Evolutionary conservation across 164 flowering plant genomes (phyloP).

Genomic region (Vitis riparia): DNA sequence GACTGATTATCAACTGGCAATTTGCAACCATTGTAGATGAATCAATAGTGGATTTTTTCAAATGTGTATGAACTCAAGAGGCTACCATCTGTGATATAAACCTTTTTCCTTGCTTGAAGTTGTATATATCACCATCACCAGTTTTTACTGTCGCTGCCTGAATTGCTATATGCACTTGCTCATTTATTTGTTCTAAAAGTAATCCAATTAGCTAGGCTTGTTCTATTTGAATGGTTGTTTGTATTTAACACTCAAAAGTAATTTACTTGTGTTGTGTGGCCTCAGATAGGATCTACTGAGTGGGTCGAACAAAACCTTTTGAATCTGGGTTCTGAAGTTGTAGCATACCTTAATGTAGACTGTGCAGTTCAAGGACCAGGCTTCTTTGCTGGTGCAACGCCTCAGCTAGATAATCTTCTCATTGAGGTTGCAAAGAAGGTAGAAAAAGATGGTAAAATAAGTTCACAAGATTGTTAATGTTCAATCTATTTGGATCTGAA

Average conservation of each 20-base stretch:
- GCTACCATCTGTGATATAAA: no score
- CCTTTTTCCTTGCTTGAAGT: background rate
- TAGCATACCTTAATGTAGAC: conserved; percentile 92
- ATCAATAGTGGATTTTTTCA: background rate
- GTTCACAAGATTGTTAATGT: no score
- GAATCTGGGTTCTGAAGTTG: conserved; percentile 70
- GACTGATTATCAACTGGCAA: background rate
- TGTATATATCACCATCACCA: background rate
- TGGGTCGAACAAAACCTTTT: conserved; percentile 94
- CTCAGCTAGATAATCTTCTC: conserved; percentile 84
- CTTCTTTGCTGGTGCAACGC: conserved; percentile 78
- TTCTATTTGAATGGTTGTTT: no score
- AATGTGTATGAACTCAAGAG: no score
- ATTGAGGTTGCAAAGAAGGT: conserved; percentile 82
- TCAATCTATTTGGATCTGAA: background rate
- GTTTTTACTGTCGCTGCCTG: background rate
- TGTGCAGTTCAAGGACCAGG: conserved; percentile 99
- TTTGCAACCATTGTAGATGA: background rate
- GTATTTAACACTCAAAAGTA: background rate
- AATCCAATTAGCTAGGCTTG: background rate
- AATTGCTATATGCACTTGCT: background rate
- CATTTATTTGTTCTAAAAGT: background rate
- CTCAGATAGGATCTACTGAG: conserved; percentile 93
- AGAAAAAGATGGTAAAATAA: conserved; percentile 1
- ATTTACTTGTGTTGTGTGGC: background rate